These are phyloP conservation scores for Pachysandra terminalis DNA, from an alignment of 164 flowering plant genomes.

Conservation along the genomic window DNA sequence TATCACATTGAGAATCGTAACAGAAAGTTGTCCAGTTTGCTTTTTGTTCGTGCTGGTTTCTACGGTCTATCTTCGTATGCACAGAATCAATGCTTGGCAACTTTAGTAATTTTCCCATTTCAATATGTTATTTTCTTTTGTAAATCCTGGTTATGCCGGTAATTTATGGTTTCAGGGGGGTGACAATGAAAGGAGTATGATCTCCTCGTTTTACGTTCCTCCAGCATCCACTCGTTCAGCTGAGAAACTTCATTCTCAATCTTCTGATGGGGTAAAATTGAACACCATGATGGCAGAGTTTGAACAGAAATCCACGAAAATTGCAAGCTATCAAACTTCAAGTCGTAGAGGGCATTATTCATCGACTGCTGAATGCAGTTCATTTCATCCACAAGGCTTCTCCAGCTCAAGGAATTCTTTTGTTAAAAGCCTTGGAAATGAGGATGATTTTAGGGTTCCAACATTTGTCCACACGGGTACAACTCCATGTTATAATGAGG, in stretches of 20 bases:
- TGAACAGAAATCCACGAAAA: slow-evolving; percentile 16
- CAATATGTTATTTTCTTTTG: neutral
- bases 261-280: slow-evolving; percentile 14
- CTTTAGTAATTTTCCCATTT: neutral
- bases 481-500: slow-evolving; percentile 6
- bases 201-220: slow-evolving; percentile 22
- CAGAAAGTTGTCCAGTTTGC: too few species aligned
- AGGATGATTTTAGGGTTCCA: slow-evolving; percentile 24
- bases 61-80: neutral
- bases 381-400: slow-evolving; percentile 9
- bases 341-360: slow-evolving; percentile 6
- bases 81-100: neutral
- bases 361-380: slow-evolving; percentile 16
- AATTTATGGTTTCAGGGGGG: slow-evolving; percentile 25
- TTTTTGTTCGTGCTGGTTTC: neutral
- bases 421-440: slow-evolving; percentile 15
- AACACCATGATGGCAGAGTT: slow-evolving; percentile 7
- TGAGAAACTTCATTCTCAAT: slow-evolving; percentile 28
- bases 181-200: slow-evolving; percentile 21
- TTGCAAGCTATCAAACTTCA: slow-evolving; percentile 14
- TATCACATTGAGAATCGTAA: too few species aligned
- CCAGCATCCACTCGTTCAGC: slow-evolving; percentile 15
- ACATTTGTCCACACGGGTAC: slow-evolving; percentile 9
- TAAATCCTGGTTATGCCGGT: neutral
- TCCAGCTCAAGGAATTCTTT: slow-evolving; percentile 17